Percentiles rank a stretch among this genome's conserved stretches.
These are phyloP conservation scores for Jatropha podagrica DNA, from an alignment of 441 rosid genomes.

Conservation along the genomic window DNA sequence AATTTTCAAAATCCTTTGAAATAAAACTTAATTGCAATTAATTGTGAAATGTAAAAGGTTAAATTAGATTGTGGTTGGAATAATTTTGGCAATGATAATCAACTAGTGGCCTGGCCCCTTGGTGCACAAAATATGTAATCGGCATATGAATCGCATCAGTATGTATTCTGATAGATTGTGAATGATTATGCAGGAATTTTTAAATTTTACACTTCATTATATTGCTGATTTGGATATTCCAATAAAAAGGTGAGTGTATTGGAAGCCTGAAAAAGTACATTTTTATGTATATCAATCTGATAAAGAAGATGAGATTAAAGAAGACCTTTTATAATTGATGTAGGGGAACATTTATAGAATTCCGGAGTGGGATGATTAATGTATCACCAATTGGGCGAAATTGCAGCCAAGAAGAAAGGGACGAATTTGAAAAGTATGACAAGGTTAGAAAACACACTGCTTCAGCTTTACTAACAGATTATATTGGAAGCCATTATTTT, in stretches of 20 bases:
- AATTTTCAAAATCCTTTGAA: neutral
- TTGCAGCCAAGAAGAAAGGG: constrained; percentile 99
- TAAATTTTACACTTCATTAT: constrained; percentile 82
- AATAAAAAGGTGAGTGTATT: constrained; percentile 67
- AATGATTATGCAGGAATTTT: constrained; percentile 66
- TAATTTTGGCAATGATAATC: neutral
- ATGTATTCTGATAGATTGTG: constrained; percentile 21
- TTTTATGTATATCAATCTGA: constrained; percentile 15
- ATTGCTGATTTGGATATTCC: constrained; percentile 99
- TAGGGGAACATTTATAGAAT: constrained; percentile 98
- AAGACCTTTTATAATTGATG: constrained; percentile 17
- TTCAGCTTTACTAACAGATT: constrained; percentile 10
- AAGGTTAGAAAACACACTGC: constrained; percentile 46
- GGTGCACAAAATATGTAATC: constrained; percentile 5
- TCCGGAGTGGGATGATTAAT: constrained; percentile 96
- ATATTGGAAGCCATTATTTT: constrained; percentile 14
- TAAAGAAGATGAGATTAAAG: neutral
- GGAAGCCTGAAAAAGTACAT: neutral
- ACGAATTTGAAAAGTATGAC: constrained; percentile 90
- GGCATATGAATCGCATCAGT: constrained; percentile 7
- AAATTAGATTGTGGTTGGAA: neutral
- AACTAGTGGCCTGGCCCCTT: neutral
- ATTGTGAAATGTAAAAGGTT: neutral
- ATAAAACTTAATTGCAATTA: neutral
- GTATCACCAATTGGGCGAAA: constrained; percentile 98